These are phyloP conservation scores for Aspergillus ellipticus DNA, from an alignment of 495 filamentous ascomycete species.

Conservation along the genomic window DNA sequence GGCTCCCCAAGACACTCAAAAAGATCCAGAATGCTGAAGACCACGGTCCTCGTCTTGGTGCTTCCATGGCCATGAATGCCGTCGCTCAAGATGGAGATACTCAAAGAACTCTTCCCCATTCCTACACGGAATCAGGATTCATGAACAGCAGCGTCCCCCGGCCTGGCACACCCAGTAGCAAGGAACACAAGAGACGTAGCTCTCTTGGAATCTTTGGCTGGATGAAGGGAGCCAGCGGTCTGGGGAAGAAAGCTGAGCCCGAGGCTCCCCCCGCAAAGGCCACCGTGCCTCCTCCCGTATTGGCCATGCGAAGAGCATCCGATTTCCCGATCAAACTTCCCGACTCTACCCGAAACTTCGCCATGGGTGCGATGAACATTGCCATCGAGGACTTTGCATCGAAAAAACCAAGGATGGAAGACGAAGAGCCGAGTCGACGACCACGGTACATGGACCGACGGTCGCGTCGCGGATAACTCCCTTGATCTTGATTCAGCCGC, in stretches of 20 bases:
- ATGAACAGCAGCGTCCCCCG: constrained; percentile 19
- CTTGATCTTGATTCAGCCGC: background rate
- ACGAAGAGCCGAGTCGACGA: constrained; percentile 24
- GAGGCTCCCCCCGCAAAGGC: constrained; percentile 11
- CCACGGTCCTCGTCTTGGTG: constrained; percentile 3
- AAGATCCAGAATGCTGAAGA: background rate
- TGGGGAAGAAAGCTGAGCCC: constrained; percentile 25
- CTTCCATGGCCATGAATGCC: constrained; percentile 14
- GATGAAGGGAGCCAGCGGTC: constrained; percentile 39
- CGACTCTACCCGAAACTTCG: constrained; percentile 13
- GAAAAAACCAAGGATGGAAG: constrained; percentile 9
- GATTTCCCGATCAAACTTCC: constrained; percentile 14
- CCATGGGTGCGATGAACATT: constrained; percentile 10
- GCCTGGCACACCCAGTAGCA: constrained; percentile 29
- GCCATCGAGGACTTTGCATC: constrained; percentile 19
- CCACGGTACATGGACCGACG: constrained; percentile 40
- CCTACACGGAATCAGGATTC: constrained; percentile 26
- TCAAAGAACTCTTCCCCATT: constrained; percentile 23
- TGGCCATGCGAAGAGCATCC: constrained; percentile 4
- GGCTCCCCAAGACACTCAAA: constrained; percentile 6
- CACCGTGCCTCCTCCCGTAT: constrained; percentile 1
- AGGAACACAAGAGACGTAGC: constrained; percentile 37
- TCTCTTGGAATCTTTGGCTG: constrained; percentile 42
- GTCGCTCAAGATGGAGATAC: constrained; percentile 1
- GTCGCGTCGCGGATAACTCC: constrained; percentile 27